A percentile compares a stretch with the other conserved stretches of the same genome.
phyloP scores from a whole-genome alignment of 495 filamentous ascomycete genomes.

The Tetracladium marchalianum region DNA sequence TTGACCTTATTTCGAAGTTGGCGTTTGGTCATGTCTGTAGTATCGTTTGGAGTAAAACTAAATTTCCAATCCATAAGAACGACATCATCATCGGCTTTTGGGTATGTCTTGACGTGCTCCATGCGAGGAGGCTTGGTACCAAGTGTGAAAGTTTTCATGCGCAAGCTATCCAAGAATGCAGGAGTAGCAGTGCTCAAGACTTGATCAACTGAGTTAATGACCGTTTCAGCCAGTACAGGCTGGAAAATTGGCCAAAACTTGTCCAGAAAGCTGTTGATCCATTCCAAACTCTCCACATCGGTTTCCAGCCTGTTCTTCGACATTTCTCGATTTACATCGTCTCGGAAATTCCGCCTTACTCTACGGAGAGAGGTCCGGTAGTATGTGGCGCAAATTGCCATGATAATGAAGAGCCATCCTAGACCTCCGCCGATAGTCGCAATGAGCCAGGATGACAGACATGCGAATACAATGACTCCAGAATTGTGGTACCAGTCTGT shows the following conservation, averaged over 20 bases:
- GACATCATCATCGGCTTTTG: conserved; percentile 87
- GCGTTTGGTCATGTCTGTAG: conserved; percentile 75
- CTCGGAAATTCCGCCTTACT: conserved; percentile 89
- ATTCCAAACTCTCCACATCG: conserved; percentile 89
- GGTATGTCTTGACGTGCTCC: conserved; percentile 97
- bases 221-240: conserved; percentile 81
- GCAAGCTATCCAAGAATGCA: conserved; percentile 84
- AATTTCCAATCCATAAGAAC: conserved; percentile 99
- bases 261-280: conserved; percentile 97
- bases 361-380: conserved; percentile 92
- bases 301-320: conserved; percentile 81
- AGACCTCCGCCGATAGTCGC: conserved; percentile 84
- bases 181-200: conserved; percentile 87
- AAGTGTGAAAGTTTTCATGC: conserved; percentile 81
- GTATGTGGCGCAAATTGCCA: conserved; percentile 87
- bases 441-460: conserved; percentile 80
- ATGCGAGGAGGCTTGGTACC: conserved; percentile 91
- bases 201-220: conserved; percentile 90
- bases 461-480: conserved; percentile 84
- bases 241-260: conserved; percentile 99
- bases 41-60: conserved; percentile 95
- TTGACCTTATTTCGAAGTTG: conserved; percentile 94
- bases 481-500: conserved; percentile 97
- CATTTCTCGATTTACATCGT: conserved; percentile 91
- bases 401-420: conserved; percentile 85